Evolutionary conservation across 768 basidiomycete species (phyloP).

Genomic region (Xerocomus brunneocitrinus): DNA sequence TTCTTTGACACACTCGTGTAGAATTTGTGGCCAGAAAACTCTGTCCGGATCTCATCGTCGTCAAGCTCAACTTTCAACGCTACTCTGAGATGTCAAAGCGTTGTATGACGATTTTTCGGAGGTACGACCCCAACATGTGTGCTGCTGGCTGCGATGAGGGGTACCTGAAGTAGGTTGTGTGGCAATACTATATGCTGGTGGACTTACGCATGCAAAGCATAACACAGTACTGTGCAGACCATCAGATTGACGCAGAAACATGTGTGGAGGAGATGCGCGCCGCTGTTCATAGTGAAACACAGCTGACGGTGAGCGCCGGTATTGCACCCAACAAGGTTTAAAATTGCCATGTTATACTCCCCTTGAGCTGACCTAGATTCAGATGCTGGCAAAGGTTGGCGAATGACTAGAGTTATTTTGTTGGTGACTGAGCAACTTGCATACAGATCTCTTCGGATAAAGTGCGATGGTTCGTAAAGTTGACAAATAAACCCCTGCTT

Average conservation of each 20-base stretch:
- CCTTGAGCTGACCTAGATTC: conserved; percentile 11
- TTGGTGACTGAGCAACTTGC: conserved; percentile 3
- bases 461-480: conserved; percentile 33
- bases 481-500: background rate
- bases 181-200: background rate
- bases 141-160: conserved; percentile 86
- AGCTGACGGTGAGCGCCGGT: conserved; percentile 88
- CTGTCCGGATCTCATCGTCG: conserved; percentile 80
- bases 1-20: conserved; percentile 22
- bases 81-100: conserved; percentile 67
- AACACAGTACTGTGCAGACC: conserved; percentile 73
- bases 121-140: conserved; percentile 74
- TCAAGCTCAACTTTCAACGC: conserved; percentile 52
- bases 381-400: conserved; percentile 95
- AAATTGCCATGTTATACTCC: conserved; percentile 15
- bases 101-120: conserved; percentile 63
- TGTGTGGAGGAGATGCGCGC: conserved; percentile 78
- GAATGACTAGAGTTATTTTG: conserved; percentile 8
- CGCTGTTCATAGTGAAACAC: conserved; percentile 70
- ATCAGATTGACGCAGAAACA: conserved; percentile 58
- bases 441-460: conserved; percentile 88
- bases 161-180: conserved; percentile 70
- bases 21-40: conserved; percentile 92
- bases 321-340: conserved; percentile 92
- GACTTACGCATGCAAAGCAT: conserved; percentile 47